Evolutionary conservation across 176 grass and related monocot genomes (phyloP).

Genomic region (Zizania latifolia): DNA sequence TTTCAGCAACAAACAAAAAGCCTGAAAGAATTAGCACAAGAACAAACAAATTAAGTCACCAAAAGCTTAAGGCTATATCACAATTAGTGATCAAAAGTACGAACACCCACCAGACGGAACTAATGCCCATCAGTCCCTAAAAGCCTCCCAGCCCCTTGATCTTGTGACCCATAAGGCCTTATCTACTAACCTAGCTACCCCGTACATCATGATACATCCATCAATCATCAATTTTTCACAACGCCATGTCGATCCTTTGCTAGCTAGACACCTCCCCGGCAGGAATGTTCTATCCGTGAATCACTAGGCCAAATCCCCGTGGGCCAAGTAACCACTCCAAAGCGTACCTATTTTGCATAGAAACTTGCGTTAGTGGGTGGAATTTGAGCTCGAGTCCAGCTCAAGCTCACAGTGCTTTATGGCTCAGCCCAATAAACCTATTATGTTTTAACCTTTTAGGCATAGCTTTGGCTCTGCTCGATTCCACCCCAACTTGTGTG

Average conservation of each 20-base stretch:
- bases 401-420: too few species aligned
- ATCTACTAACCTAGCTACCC: neutral
- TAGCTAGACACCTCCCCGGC: neutral
- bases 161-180: neutral
- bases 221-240: neutral
- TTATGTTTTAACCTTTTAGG: too few species aligned
- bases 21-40: neutral
- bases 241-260: neutral
- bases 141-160: neutral
- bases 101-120: conserved; percentile 21
- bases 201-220: neutral
- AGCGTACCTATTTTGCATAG: neutral
- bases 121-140: conserved; percentile 31
- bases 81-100: too few species aligned
- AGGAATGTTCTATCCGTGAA: neutral
- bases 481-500: too few species aligned
- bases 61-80: neutral
- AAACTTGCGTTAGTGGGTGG: too few species aligned
- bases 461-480: too few species aligned
- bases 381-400: too few species aligned
- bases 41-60: neutral
- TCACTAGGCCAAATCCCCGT: conserved; percentile 21
- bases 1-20: neutral
- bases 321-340: neutral
- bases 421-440: too few species aligned